Conservation (phyloP, 2,329 filamentous ascomycete species). For the Pseudocercospora eumusae region DNA sequence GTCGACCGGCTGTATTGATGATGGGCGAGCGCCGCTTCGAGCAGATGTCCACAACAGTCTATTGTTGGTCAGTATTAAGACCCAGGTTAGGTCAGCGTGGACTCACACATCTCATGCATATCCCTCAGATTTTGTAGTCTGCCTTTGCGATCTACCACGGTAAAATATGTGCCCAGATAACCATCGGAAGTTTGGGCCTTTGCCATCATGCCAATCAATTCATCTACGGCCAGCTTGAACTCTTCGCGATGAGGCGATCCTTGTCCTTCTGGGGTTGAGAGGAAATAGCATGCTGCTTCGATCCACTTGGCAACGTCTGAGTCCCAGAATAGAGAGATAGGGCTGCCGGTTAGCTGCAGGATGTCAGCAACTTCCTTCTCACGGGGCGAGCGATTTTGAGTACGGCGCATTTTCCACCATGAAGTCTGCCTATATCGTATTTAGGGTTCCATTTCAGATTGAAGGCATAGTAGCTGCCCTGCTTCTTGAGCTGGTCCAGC, state of each 20-base stretch:
- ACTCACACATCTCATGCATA: slow-evolving; percentile 17
- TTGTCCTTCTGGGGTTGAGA: slow-evolving; percentile 8
- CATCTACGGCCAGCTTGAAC: slow-evolving; percentile 6
- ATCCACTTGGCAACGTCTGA: slow-evolving; percentile 61
- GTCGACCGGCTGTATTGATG: slow-evolving; percentile 7
- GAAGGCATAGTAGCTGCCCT: slow-evolving; percentile 13
- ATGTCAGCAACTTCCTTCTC: neutral
- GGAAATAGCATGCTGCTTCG: slow-evolving; percentile 61
- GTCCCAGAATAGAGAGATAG: slow-evolving; percentile 56
- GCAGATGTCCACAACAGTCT: slow-evolving; percentile 14
- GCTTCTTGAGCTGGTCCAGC: slow-evolving; percentile 9
- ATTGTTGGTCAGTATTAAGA: neutral
- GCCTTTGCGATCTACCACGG: slow-evolving; percentile 11
- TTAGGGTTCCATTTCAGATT: slow-evolving; percentile 14
- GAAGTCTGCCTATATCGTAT: slow-evolving; percentile 12
- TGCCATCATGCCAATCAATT: slow-evolving; percentile 14
- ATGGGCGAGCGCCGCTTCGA: slow-evolving; percentile 14
- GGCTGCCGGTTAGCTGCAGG: slow-evolving; percentile 7
- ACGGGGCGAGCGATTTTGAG: neutral
- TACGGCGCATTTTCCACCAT: slow-evolving; percentile 9
- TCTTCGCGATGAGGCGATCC: neutral
- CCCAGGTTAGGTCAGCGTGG: neutral
- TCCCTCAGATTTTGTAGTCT: slow-evolving; percentile 10
- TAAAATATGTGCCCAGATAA: slow-evolving; percentile 12
- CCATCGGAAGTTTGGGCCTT: slow-evolving; percentile 9